Percentiles rank a stretch among this genome's conserved stretches.
Evolutionary conservation across 306 rosid genomes (phyloP).

Genomic region (Pueraria montana): DNA sequence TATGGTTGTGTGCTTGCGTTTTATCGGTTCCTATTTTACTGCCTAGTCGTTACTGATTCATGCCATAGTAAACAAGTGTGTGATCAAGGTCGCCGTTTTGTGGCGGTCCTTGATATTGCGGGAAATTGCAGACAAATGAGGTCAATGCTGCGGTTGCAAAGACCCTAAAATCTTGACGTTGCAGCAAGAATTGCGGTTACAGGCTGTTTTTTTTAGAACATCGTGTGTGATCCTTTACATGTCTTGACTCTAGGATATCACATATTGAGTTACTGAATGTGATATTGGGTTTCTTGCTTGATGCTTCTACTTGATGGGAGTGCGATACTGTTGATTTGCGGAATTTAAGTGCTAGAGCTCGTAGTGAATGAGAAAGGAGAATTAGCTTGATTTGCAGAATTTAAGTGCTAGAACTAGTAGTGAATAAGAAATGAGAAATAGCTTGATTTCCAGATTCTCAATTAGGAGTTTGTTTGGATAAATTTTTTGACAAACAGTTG

Average conservation of each 20-base stretch:
- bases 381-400: neutral
- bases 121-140: no score
- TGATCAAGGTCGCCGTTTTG: no score
- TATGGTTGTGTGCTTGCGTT: neutral
- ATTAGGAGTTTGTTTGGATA: neutral
- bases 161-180: no score
- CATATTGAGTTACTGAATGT: no score
- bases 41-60: neutral
- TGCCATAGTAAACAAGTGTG: neutral
- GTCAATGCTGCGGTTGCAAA: no score
- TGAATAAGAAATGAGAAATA: neutral
- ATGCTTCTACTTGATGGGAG: neutral
- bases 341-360: neutral
- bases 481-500: no score
- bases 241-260: no score
- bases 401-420: conserved; percentile 7
- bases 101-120: no score
- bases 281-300: no score
- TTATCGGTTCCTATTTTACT: neutral
- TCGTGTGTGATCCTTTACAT: no score
- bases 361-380: neutral
- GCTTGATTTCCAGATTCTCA: neutral
- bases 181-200: no score
- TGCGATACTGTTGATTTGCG: neutral
- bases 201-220: no score